These are phyloP conservation scores for Pythium phragmiticola DNA, from an alignment of 352 stramenopile genomes.

Conservation along the genomic window DNA sequence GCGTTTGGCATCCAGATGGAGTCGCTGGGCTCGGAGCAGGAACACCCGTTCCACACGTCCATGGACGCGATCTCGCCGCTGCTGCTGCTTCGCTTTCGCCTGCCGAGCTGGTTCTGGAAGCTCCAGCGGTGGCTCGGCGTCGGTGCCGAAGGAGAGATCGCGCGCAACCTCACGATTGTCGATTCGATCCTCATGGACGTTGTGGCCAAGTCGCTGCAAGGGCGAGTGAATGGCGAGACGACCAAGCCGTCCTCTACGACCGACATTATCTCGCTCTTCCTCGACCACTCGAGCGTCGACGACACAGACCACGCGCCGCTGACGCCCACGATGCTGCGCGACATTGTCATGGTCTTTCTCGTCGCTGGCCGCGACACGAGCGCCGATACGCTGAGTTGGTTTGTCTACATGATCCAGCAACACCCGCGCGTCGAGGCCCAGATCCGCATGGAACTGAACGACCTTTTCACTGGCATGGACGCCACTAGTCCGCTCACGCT, in stretches of 20 bases:
- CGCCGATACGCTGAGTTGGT: slow-evolving; percentile 57
- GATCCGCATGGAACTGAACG: slow-evolving; percentile 36
- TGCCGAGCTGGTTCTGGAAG: slow-evolving; percentile 41
- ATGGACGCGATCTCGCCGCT: slow-evolving; percentile 26
- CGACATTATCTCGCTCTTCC: slow-evolving; percentile 38
- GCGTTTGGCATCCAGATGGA: slow-evolving; percentile 35
- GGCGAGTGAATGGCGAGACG: slow-evolving; percentile 9
- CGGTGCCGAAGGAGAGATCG: slow-evolving; percentile 26
- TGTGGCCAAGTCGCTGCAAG: slow-evolving; percentile 27
- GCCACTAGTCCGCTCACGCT: slow-evolving; percentile 19
- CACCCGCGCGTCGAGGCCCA: slow-evolving; percentile 42
- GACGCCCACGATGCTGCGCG: slow-evolving; percentile 27
- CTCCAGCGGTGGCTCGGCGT: slow-evolving; percentile 26
- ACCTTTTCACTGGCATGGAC: slow-evolving; percentile 3
- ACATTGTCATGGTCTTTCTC: slow-evolving; percentile 49
- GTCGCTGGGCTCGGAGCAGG: slow-evolving; percentile 19
- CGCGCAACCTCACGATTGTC: slow-evolving; percentile 24
- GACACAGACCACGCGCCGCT: slow-evolving; percentile 6
- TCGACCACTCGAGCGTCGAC: slow-evolving; percentile 25
- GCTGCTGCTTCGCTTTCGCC: slow-evolving; percentile 23
- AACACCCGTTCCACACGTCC: slow-evolving; percentile 32
- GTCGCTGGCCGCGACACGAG: slow-evolving; percentile 54
- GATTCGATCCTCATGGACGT: slow-evolving; percentile 30
- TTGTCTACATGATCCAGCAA: slow-evolving; percentile 44
- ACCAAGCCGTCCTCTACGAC: slow-evolving; percentile 8